Base-by-base conservation (phyloP, 208 protist species). In the Leishmania amazonensis region DNA sequence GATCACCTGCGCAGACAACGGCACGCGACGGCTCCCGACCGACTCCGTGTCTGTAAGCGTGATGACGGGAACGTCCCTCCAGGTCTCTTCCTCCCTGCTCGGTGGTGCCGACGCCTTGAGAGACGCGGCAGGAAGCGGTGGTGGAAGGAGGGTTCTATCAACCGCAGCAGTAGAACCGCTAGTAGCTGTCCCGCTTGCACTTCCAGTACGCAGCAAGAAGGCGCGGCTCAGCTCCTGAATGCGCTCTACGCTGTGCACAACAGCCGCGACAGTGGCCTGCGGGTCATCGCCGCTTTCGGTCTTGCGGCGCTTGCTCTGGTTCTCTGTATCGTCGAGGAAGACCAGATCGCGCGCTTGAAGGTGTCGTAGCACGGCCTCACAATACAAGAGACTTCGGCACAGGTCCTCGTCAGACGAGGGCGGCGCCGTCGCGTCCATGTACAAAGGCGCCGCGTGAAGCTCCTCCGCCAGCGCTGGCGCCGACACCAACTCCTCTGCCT, bases 1-100 rank as follows among this genome's bases (percentile, higher is more conserved):
- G 11, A 86, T 83, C 45, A 86, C 83, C 51, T 86, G 62, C 11
- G 78, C 75, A 54, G n/a, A 28, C 19, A 77, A 81, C 42, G 76
- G 68, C 58, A 54, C 53, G 51, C 77, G 77, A 38, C 77, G 62
- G 31, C 77, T 35, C 58, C 62, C 71, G 28, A 81, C n/a, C 11
- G 77, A 75, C 53, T 78, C 73, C 11, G 81, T 68, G 72, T 81
- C 81, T 47, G 81, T 81, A 4, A 81, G 72, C 42, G 81, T 78
- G 28, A 85, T 67, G 49, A 81, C 68, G 49, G 31, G 54, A 17
- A 0, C 57, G 40, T 17, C 73, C 19, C 40, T 45, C 31, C 53
- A 76, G 67, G 60, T 24, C 47, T 73, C 31, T 73, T 42, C 49
- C 17, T 64, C 49, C 51, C 73, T 45, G 35, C 47, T n/a, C 45